Percentiles rank a stretch among this genome's conserved stretches.
These are phyloP conservation scores for Phytophthora cryptogea DNA, from an alignment of 352 stramenopile species.

Conservation along the genomic window DNA sequence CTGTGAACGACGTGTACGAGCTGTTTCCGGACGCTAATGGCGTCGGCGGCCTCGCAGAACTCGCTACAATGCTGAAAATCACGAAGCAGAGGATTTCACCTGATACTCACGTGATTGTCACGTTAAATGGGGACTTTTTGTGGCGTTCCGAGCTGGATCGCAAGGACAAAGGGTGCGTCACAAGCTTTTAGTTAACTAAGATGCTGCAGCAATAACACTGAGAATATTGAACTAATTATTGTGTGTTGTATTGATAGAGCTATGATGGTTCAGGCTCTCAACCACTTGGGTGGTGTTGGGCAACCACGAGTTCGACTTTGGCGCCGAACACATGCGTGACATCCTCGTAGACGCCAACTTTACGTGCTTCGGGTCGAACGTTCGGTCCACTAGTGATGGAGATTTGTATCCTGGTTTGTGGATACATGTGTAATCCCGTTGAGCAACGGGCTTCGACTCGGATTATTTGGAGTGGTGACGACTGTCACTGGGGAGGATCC, in stretches of 20 bases:
- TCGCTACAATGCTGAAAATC: slow-evolving; percentile 53
- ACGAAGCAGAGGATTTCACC: slow-evolving; percentile 27
- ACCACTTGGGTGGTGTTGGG: slow-evolving; percentile 62
- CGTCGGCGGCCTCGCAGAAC: slow-evolving; percentile 47
- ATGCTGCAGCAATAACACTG: too few species aligned
- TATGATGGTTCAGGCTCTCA: slow-evolving; percentile 72
- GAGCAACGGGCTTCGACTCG: slow-evolving; percentile 45
- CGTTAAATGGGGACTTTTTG: slow-evolving; percentile 76
- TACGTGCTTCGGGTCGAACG: slow-evolving; percentile 64
- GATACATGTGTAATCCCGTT: slow-evolving; percentile 46
- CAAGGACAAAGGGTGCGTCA: slow-evolving; percentile 66
- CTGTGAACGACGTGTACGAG: slow-evolving; percentile 79
- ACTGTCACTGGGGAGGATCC: slow-evolving; percentile 53
- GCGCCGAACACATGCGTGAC: slow-evolving; percentile 39
- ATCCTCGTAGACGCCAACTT: slow-evolving; percentile 51
- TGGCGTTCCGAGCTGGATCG: slow-evolving; percentile 69
- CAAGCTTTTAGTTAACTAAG: not conserved
- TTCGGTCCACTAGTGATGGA: slow-evolving; percentile 34
- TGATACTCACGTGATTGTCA: slow-evolving; percentile 52
- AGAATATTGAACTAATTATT: too few species aligned
- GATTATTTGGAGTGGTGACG: slow-evolving; percentile 66
- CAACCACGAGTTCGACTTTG: slow-evolving; percentile 85
- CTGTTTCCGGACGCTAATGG: slow-evolving; percentile 44
- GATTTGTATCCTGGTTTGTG: slow-evolving; percentile 43
- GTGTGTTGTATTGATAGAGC: slow-evolving; percentile 32